Percentiles rank a stretch among this genome's conserved stretches.
Conservation (phyloP, 352 stramenopile species). For the Phytopythium delawarense region DNA sequence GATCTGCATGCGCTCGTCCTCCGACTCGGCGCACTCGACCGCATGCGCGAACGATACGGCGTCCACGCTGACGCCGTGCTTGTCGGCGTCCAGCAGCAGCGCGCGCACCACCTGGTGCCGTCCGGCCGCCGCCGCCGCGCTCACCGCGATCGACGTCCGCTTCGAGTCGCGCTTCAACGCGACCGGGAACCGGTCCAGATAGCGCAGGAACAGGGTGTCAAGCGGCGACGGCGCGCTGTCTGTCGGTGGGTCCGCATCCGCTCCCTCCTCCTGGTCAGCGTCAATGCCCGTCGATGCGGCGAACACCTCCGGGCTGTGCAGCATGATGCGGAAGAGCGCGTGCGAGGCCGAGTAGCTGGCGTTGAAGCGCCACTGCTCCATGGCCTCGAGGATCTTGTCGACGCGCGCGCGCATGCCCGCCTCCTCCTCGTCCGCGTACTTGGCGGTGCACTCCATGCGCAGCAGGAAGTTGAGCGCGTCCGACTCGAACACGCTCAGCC, state of each 20-base stretch:
- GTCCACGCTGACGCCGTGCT: slow-evolving; percentile 42
- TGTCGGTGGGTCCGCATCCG: background rate
- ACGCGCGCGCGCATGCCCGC: slow-evolving; percentile 29
- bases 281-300: background rate
- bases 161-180: slow-evolving; percentile 42
- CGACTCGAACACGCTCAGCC: slow-evolving; percentile 40
- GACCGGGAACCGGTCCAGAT: slow-evolving; percentile 41
- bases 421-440: slow-evolving; percentile 29
- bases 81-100: slow-evolving; percentile 37
- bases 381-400: slow-evolving; percentile 34
- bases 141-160: slow-evolving; percentile 54
- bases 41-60: slow-evolving; percentile 61
- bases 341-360: slow-evolving; percentile 65
- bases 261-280: background rate
- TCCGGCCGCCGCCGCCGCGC: slow-evolving; percentile 37
- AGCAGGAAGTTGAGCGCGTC: slow-evolving; percentile 68
- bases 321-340: slow-evolving; percentile 54
- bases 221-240: slow-evolving; percentile 10
- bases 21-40: slow-evolving; percentile 39
- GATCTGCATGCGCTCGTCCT: slow-evolving; percentile 41
- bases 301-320: slow-evolving; percentile 45
- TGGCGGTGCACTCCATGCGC: slow-evolving; percentile 52
- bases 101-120: slow-evolving; percentile 29
- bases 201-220: slow-evolving; percentile 34
- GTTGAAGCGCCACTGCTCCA: slow-evolving; percentile 31